A percentile compares a stretch with the other conserved stretches of the same genome.
Conservation (phyloP, 2,329 filamentous ascomycete genomes). For the Biscogniauxia sp. region DNA sequence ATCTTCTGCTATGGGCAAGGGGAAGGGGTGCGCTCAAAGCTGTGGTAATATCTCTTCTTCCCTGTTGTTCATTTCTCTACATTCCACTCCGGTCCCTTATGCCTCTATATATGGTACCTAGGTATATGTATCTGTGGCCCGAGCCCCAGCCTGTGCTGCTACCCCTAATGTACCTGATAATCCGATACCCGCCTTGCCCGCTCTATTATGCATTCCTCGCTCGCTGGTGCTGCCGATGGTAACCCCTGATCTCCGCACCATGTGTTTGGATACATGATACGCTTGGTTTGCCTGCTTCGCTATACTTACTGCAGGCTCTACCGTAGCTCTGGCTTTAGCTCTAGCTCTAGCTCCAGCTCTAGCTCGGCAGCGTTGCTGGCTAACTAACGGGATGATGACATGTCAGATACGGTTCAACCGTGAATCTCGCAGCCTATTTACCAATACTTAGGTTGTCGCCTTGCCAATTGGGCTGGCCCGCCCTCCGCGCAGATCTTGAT, state of each 20-base stretch:
- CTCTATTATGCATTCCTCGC: not conserved
- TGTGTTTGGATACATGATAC: not conserved
- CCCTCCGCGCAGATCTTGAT: conserved; percentile 3
- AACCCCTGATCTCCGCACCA: not conserved
- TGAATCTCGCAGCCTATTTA: conserved; percentile 17
- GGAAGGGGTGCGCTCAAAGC: not conserved
- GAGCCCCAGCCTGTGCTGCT: not conserved
- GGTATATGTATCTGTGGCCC: not conserved
- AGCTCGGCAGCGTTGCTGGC: conserved; percentile 25
- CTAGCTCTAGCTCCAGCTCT: not conserved
- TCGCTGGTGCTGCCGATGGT: not conserved
- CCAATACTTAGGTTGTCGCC: conserved; percentile 12
- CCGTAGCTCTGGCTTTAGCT: too few species aligned
- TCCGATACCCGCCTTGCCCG: not conserved
- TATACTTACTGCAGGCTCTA: too few species aligned
- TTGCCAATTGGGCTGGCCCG: conserved; percentile 18
- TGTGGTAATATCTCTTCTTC: not conserved
- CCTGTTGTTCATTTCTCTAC: not conserved
- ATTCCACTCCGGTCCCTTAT: not conserved
- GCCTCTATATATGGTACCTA: not conserved
- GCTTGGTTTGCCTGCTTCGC: not conserved
- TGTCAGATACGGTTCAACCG: conserved; percentile 24
- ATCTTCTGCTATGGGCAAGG: not conserved
- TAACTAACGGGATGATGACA: conserved; percentile 30
- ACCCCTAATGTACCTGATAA: not conserved